phyloP scores from a whole-genome alignment of 345 rosid genomes.

The Eutrema yunnanense region DNA sequence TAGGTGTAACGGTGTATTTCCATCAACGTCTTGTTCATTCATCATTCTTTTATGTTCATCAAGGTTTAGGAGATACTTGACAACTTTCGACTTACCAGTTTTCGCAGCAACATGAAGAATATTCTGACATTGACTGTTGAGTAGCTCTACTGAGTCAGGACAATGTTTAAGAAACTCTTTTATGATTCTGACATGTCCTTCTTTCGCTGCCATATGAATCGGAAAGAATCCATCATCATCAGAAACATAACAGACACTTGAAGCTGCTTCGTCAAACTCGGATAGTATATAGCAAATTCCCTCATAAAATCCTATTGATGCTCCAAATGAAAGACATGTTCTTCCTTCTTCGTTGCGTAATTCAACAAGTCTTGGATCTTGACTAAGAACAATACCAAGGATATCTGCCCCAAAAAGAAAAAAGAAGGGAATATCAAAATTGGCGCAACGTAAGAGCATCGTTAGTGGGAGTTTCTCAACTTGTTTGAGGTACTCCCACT shows the following conservation, averaged over 20 bases:
- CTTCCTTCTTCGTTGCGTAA: background rate
- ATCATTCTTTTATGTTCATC: background rate
- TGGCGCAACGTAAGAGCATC: too few relatives aligned
- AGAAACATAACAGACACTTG: background rate
- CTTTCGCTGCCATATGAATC: constrained; percentile 7
- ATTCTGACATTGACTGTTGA: background rate
- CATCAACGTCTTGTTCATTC: constrained; percentile 6
- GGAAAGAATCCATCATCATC: constrained; percentile 12
- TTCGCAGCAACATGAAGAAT: constrained; percentile 8
- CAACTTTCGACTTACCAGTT: background rate
- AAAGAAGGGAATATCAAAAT: background rate
- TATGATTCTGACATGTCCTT: background rate
- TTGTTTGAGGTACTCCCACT: too few relatives aligned
- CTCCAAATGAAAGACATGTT: constrained; percentile 9
- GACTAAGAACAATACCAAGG: background rate
- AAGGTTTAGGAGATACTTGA: background rate
- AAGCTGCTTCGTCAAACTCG: background rate
- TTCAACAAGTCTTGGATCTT: background rate
- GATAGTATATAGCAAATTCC: background rate
- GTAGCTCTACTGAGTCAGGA: constrained; percentile 4
- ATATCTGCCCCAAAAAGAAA: background rate
- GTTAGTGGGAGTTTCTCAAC: too few relatives aligned
- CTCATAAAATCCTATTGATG: constrained; percentile 1
- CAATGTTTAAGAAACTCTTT: background rate
- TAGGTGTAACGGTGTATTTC: constrained; percentile 13